Evolutionary conservation across 2,329 filamentous ascomycete genomes (phyloP), one percentile per base, ranked within the genome.

Genomic region (Elsinoe arachidis): DNA sequence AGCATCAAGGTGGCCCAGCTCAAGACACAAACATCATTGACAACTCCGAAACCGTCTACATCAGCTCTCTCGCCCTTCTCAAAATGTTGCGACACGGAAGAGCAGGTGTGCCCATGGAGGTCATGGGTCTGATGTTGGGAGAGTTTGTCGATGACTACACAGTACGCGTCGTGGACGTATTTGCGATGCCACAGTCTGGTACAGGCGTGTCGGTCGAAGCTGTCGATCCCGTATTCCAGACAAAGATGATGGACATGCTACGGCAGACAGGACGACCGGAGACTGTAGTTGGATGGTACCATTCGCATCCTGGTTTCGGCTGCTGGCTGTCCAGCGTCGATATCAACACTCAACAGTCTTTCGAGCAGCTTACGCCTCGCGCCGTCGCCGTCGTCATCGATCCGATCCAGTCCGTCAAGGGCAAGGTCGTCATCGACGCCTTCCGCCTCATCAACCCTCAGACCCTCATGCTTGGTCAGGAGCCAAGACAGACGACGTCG

Each of bases 221-320:
- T 54, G 93, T 99, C 62, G 93, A 99, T 71, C 90, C 91, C 9
- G 61, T 99, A 34, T 99, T 99, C 74, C 93, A 99, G 78, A 96
- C 90, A 68, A 99, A 96, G 81, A 99, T 99, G 93, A 99, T 99
- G 93, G 93, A 99, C 72, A 97, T 99, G 93, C 79, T 99, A 71
- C 82, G 88, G 69, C 93, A 99, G 79, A 99, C 93, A 59, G 93
- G 93, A 76, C 83, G 93, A 72, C 91, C 91, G 60, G 93, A 99
- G 74, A 92, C 91, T 0, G 93, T 99, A 58, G 93, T 99, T 56
- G 93, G 93, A 73, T 99, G 93, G 93, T 99, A 99, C 76, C 93
- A 99, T 76, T 97, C 93, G 62, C 93, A 99, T 81, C 93, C 93
- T 53, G 93, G 93, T 66, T 99, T 99, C 71, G 93, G 93, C 66